Evolutionary conservation across 169 alveolate species (phyloP).

Genomic region (Cryptosporidium parvum): DNA sequence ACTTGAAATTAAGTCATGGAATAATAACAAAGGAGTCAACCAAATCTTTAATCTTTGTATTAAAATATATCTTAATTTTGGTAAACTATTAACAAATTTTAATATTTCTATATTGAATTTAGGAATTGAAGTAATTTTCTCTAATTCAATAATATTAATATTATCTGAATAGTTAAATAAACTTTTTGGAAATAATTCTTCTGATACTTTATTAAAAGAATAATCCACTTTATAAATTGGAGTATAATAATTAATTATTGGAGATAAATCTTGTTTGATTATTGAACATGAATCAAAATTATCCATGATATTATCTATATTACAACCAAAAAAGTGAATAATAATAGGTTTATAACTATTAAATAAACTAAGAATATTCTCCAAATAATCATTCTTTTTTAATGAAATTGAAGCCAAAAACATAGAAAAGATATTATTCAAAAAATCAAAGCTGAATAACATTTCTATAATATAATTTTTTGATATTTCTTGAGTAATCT

Average conservation of each 20-base stretch:
- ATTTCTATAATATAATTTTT: background rate
- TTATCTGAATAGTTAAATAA: slow-evolving; percentile 9
- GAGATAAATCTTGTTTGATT: slow-evolving; percentile 61
- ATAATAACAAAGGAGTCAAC: slow-evolving; percentile 5
- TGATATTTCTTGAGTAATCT: background rate
- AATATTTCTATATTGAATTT: slow-evolving; percentile 2
- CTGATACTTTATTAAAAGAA: background rate
- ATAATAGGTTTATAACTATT: slow-evolving; percentile 6
- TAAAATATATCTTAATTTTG: slow-evolving; percentile 25
- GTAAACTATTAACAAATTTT: slow-evolving; percentile 10
- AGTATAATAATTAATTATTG: slow-evolving; percentile 18
- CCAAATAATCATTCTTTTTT: slow-evolving; percentile 3
- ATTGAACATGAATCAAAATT: background rate
- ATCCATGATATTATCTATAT: slow-evolving; percentile 9
- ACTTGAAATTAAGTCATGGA: slow-evolving; percentile 10
- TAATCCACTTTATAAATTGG: slow-evolving; percentile 20
- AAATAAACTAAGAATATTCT: background rate
- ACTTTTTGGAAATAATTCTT: slow-evolving; percentile 23
- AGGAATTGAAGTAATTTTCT: background rate
- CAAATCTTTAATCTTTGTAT: slow-evolving; percentile 10
- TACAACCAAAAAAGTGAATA: background rate
- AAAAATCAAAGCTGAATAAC: slow-evolving; percentile 20
- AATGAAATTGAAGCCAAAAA: background rate
- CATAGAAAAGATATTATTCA: slow-evolving; percentile 33
- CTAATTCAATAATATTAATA: slow-evolving; percentile 9